Evolutionary conservation across 148 eudicot genomes (phyloP), one percentile per base, ranked within the genome.

Genomic region (Hydrangea macrophylla): DNA sequence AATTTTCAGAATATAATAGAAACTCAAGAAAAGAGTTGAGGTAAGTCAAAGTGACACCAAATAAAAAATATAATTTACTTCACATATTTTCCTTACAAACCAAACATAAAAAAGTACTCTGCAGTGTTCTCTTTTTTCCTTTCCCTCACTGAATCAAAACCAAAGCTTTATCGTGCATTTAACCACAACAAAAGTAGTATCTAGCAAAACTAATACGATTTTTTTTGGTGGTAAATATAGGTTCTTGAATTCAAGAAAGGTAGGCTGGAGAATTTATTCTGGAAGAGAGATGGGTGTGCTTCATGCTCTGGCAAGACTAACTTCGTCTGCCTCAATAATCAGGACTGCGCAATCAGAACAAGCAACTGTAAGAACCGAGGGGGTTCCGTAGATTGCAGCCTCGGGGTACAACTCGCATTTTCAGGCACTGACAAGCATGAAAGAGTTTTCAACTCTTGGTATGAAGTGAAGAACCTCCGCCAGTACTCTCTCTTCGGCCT

Each of bases 281-380:
- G 99, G 99, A 95, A 95, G 77, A 91, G 84, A 75, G 93, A 89
- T 68, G 97, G 96, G 1, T 92, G 99, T 65, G 78, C 93, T 33
- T 75, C 86, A 9, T 95, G 99, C 77, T 70, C 85, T 51, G 93
- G 93, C 37, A 79, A 76, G 50, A 74, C 89, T 6, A 87, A 71
- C 68, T 85, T 87, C 12, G 94, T 87, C 59, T 95, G 99, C 83
- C 72, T 95, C 64, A 95, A 89, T 72, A 83, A 80, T 20, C 90
- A 82, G 67, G 92, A 87, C 54, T 95, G 99, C 71, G 99, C 88
- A 40, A 72, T 91, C 67, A 83, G 73, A 75, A 78, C 78, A 28
- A 81, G 36, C 60, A 80, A 66, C 66, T 93, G 98, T 75, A 85
- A 81, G 67, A 80, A 65, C 71, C 73, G 68, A 30, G 96, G 95